Percentiles rank a stretch among this genome's conserved stretches.
These are phyloP conservation scores for Euphorbia lathyris DNA, from an alignment of 345 rosid genomes.

Conservation along the genomic window DNA sequence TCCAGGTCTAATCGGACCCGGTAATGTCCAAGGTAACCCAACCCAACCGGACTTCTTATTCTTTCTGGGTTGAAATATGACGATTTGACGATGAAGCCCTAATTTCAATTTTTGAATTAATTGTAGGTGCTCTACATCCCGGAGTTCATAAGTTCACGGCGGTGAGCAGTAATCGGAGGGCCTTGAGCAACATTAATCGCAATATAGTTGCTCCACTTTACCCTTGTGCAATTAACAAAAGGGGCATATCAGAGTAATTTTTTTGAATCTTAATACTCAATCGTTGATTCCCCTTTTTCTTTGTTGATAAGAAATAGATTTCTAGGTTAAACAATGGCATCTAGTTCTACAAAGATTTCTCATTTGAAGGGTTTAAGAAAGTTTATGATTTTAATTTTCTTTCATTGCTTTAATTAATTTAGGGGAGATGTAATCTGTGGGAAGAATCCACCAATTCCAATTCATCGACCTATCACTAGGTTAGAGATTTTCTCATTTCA, in stretches of 20 bases:
- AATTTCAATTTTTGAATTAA: conserved; percentile 13
- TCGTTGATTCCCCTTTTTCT: background rate
- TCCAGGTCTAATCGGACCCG: conserved; percentile 57
- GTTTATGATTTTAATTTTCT: no score
- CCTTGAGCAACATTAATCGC: conserved; percentile 61
- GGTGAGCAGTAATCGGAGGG: conserved; percentile 54
- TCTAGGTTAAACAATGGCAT: background rate
- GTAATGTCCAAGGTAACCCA: conserved; percentile 49
- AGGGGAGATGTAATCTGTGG: conserved; percentile 46
- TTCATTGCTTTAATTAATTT: no score
- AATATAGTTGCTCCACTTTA: conserved; percentile 60
- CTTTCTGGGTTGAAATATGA: background rate
- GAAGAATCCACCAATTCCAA: conserved; percentile 51
- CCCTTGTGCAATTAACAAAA: conserved; percentile 67
- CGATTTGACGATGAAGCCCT: conserved; percentile 9
- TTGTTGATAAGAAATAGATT: background rate
- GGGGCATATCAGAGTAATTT: conserved; percentile 55
- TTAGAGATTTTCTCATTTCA: conserved; percentile 23
- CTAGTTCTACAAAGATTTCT: background rate
- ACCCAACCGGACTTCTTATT: background rate
- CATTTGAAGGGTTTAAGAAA: background rate
- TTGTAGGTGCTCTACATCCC: conserved; percentile 47
- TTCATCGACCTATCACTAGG: conserved; percentile 87
- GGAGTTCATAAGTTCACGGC: conserved; percentile 54
- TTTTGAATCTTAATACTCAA: conserved; percentile 3